Base-by-base conservation (phyloP, 495 filamentous ascomycete species). In the Jackrogersella minutella region DNA sequence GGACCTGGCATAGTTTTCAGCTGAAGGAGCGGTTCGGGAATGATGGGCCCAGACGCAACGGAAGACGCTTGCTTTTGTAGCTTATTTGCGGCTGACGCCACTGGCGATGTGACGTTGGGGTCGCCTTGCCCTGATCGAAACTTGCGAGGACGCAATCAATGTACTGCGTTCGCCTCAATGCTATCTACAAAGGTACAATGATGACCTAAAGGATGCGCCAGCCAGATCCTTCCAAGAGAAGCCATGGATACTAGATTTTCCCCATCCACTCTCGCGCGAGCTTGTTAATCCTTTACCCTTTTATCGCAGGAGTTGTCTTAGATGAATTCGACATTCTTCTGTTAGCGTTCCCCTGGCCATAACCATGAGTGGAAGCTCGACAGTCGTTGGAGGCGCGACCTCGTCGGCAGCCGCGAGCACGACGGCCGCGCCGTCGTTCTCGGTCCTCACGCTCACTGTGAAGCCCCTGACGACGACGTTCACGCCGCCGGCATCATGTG, bases 401-500 rank as follows among this genome's bases (percentile, higher is more conserved):
- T 5, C 46, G 2, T 33, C 51, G 19, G 22, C 31, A 16, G 17
- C n/a, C 10, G 11, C 62, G 26, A 62, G 34, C 22, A 3, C 57
- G 17, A 30, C 62, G 2, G 16, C 41, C 17, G 21, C 40, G 14
- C 51, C 61, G 21, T 21, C 56, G 8, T 8, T 68, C 34, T 68
- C 65, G 6, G 37, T 66, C 3, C 30, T 66, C 11, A 62, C 58
- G 6, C 40, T 70, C n/a, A 70, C 67, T 1, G 36, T 62, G 13
- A 58, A 54, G 22, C 44, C 57, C 1, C 53, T 70, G n/a, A 66
- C 67, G 33, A 58, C 57, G 1, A 70, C 67, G 4, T 70, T 70
- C 24, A 70, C 67, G 0, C 67, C 67, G 24, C 67, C 67, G 24
- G 19, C 62, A 14, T 62, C 67, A 30, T 70, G 67, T 19, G 56